Evolutionary conservation across 2,329 filamentous ascomycete genomes (phyloP).

Genomic region (Intubia oerlemansii): DNA sequence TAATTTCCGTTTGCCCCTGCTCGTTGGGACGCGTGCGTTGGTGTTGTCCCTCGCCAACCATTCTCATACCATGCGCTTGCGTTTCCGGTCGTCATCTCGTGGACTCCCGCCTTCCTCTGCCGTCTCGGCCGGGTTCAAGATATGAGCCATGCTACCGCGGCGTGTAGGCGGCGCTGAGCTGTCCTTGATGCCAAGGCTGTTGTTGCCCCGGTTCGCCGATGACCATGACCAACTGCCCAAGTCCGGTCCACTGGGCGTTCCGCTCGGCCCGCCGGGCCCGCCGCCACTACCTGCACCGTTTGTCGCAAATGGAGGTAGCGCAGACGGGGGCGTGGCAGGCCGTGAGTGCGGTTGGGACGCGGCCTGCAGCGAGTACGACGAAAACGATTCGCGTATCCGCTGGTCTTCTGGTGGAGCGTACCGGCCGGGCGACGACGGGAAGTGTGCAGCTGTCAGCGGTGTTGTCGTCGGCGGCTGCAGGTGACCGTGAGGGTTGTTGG

Average conservation of each 20-base stretch:
- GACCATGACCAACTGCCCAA: slow-evolving; percentile 37
- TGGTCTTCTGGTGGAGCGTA: slow-evolving; percentile 22
- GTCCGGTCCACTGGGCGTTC: slow-evolving; percentile 2
- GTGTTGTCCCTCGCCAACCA: too few relatives aligned
- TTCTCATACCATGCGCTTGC: slow-evolving; percentile 33
- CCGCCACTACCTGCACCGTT: slow-evolving; percentile 17
- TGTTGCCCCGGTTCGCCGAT: slow-evolving; percentile 20
- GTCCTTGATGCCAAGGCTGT: slow-evolving; percentile 28
- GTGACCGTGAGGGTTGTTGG: slow-evolving; percentile 40
- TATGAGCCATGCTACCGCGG: slow-evolving; percentile 39
- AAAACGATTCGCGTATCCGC: slow-evolving; percentile 33
- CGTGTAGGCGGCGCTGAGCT: slow-evolving; percentile 34
- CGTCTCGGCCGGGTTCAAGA: slow-evolving; percentile 37
- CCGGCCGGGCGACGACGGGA: slow-evolving; percentile 33
- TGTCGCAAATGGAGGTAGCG: slow-evolving; percentile 23
- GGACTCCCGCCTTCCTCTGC: slow-evolving; percentile 33
- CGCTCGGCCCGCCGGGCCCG: slow-evolving; percentile 2
- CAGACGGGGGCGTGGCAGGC: slow-evolving; percentile 30
- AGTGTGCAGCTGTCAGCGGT: slow-evolving; percentile 23
- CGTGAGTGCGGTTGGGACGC: slow-evolving; percentile 27
- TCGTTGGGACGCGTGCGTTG: too few relatives aligned
- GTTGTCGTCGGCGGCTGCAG: slow-evolving; percentile 21
- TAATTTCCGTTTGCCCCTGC: too few relatives aligned
- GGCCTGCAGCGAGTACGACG: slow-evolving; percentile 27
- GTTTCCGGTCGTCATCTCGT: slow-evolving; percentile 36